Base-by-base conservation (phyloP, 1,284 basidiomycete species). In the Cutaneotrichosporon sp. region DNA sequence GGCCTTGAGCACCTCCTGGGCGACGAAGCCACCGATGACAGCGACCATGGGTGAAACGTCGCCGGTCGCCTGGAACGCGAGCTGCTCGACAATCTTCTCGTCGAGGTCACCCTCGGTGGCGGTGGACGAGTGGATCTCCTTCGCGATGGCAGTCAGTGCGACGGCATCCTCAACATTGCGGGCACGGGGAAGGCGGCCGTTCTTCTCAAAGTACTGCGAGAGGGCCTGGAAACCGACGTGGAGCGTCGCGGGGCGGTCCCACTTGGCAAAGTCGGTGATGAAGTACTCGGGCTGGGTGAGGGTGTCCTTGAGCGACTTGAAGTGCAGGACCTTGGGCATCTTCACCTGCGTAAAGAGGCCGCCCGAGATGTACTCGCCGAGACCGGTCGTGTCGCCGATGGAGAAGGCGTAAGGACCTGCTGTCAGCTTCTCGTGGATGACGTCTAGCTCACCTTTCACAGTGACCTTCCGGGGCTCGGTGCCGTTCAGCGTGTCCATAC, bases 281-380 rank as follows among this genome's bases (percentile, higher is more conserved):
- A 98, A 91, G 76, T 87, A 87, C 73, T 99, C 96, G 0, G 97
- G 96, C 55, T 85, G 80, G 71, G 86, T 84, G 63, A 92, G 79
- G 5, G 93, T 93, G 72, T 98, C 93, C 72, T 89, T 87, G 50
- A 99, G 85, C 7, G 94, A 88, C 92, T 97, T 97, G 74, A 97
- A 97, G 78, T 92, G 87, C 62, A 99, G 84, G 66, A 92, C 86
- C 83, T 97, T 97, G 26, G 97, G 97, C 93, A 97, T 95, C 84
- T 99, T 99, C 74, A 99, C 93, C 81, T 99, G 97, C 18, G 92
- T 95, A 79, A 99, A 99, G 71, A 96, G 90, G 58, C 97, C 97
- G 36, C 95, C 97, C 36, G 87, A 82, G 74, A 89, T 88, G 83
- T 99, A 99, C 56, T 88, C 85, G 59, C 89, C 85, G 21, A 95